Base-by-base conservation (phyloP, 306 rosid species). In the Ochetophila trinervis region DNA sequence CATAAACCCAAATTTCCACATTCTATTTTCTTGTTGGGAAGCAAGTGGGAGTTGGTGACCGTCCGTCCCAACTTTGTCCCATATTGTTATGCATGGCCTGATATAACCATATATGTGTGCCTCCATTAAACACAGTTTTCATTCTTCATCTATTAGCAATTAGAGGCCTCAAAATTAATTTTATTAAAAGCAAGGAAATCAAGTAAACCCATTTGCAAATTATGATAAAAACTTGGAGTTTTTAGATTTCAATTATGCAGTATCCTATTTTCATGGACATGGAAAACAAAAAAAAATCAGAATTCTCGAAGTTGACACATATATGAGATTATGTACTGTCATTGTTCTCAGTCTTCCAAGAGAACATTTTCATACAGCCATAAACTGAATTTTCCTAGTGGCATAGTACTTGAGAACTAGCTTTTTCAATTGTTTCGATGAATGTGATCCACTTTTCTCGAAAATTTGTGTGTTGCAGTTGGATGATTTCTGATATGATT, bases 11-110 rank as follows among this genome's bases (percentile, higher is more conserved):
- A 74, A 63, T 83, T 83, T 86, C 81, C 70, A 83, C 80, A 78
- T 88, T 83, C 90, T 78, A 75, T 80, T 80, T 84, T 83, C 79
- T 79, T 76, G 81, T 83, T 79, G 78, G 80, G 48, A 85, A 78
- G 81, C 86, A 71, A 90, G 95, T 90, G 88, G 87, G 96, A 78
- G 86, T 80, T 71, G 88, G 83, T 84, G 74, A 68, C 77, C 79
- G 57, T 21, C 76, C 62, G 55, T 70, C 87, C 85, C 79, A 69
- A 68, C 66, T 75, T 74, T 86, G 93, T 88, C 82, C 76, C 88
- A 70, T 75, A 42, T 65, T 63, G 32, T 44, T 63, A 7, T 66
- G 40, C 44, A 35, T 47, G 44, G 42, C 47, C 63, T 62, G 15
- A 27, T 64, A 50, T n/a, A 27, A 6, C 47, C 69, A 42, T 69